These are phyloP conservation scores for Lentinula detonsa DNA, from an alignment of 768 basidiomycete species.

Conservation along the genomic window DNA sequence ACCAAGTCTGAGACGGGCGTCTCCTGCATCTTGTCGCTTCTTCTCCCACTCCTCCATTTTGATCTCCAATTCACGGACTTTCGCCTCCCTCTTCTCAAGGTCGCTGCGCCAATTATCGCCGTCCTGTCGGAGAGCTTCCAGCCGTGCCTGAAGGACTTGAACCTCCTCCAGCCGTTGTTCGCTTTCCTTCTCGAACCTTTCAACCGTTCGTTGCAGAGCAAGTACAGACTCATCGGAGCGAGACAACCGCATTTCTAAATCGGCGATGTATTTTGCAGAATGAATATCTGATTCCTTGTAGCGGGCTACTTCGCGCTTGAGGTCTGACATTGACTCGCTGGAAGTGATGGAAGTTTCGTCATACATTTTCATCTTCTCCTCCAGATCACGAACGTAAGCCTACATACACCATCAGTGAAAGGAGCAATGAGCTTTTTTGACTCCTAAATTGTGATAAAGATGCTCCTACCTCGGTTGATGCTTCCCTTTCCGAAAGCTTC, in stretches of 20 bases:
- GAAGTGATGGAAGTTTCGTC: constrained; percentile 76
- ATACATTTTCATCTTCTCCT: constrained; percentile 83
- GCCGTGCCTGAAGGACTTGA: constrained; percentile 59
- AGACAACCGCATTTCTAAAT: constrained; percentile 76
- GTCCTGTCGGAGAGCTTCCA: constrained; percentile 65
- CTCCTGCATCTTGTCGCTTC: constrained; percentile 61
- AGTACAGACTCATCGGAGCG: constrained; percentile 76
- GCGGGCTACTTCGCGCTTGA: constrained; percentile 75
- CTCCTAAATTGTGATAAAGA: constrained; percentile 3
- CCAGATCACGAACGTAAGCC: constrained; percentile 92
- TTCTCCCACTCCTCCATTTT: constrained; percentile 77
- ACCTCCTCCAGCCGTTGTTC: constrained; percentile 71
- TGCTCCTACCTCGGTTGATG: constrained; percentile 76
- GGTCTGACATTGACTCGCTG: constrained; percentile 73
- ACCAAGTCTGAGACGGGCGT: constrained; percentile 61
- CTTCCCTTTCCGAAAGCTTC: constrained; percentile 84
- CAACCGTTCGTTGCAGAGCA: constrained; percentile 62
- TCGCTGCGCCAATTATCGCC: constrained; percentile 80
- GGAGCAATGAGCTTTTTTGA: not conserved
- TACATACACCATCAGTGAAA: constrained; percentile 33
- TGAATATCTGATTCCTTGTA: constrained; percentile 73
- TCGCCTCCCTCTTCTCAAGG: constrained; percentile 76
- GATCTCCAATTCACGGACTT: constrained; percentile 68
- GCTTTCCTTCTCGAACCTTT: constrained; percentile 70
- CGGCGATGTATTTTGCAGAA: constrained; percentile 74